These are phyloP conservation scores for Verticillium dahliae DNA, from an alignment of 2,329 filamentous ascomycete genomes.

Conservation along the genomic window DNA sequence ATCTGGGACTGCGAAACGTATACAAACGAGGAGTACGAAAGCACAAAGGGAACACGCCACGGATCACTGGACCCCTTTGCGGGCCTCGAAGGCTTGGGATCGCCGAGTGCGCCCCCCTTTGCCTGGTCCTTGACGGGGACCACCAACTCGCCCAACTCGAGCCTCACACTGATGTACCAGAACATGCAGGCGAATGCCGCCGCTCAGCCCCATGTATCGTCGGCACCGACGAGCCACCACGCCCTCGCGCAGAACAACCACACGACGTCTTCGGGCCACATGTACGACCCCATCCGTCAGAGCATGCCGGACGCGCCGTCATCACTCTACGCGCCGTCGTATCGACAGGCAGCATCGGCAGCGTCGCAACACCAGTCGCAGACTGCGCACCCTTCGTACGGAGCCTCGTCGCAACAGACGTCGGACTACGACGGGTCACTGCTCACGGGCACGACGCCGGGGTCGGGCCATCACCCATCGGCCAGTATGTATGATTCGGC, in stretches of 20 bases:
- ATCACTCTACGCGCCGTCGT: constrained; percentile 40
- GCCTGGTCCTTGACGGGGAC: constrained; percentile 86
- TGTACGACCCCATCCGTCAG: constrained; percentile 54
- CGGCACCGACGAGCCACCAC: constrained; percentile 27
- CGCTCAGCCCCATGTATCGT: constrained; percentile 16
- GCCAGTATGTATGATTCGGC: constrained; percentile 4
- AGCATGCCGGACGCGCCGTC: constrained; percentile 41
- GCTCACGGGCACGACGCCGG: constrained; percentile 6
- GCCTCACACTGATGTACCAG: constrained; percentile 74
- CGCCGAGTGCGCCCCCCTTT: constrained; percentile 50
- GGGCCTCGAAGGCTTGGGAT: constrained; percentile 34
- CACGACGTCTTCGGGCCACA: constrained; percentile 35
- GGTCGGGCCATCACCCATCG: constrained; percentile 1
- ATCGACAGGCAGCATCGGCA: constrained; percentile 42
- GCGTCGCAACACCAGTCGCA: constrained; percentile 27
- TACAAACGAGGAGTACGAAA: constrained; percentile 70
- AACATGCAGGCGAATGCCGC: constrained; percentile 32
- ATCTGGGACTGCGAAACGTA: constrained; percentile 71
- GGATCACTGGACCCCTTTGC: constrained; percentile 20
- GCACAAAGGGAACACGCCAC: constrained; percentile 37
- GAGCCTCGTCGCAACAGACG: neutral
- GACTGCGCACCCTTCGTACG: neutral
- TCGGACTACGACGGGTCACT: neutral
- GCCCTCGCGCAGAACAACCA: constrained; percentile 31
- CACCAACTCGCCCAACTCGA: constrained; percentile 78